phyloP scores from a whole-genome alignment of 768 basidiomycete species.

The Chalciporus pseudorubinellus region DNA sequence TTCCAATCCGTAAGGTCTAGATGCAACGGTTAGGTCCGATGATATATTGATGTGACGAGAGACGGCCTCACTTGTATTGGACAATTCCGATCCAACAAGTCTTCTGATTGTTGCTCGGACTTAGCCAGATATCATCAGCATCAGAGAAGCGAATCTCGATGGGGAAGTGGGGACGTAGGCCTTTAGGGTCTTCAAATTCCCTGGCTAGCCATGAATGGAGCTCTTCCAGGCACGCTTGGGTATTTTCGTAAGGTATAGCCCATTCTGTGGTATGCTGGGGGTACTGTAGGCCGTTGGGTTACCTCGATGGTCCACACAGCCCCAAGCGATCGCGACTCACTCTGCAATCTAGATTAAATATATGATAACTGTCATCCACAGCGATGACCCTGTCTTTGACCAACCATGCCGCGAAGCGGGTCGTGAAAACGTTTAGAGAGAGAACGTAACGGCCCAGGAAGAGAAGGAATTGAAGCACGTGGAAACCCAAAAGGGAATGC shows the following conservation, averaged over 20 bases:
- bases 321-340: conserved; percentile 45
- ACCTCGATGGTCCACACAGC: conserved; percentile 1
- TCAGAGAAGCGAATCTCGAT: conserved; percentile 90
- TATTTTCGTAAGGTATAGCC: conserved; percentile 75
- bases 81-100: conserved; percentile 97
- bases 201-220: conserved; percentile 67
- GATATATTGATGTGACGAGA: neutral
- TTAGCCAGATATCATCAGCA: conserved; percentile 91
- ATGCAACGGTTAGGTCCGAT: conserved; percentile 1
- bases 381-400: conserved; percentile 50
- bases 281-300: conserved; percentile 48
- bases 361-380: conserved; percentile 73
- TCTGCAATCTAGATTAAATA: conserved; percentile 94
- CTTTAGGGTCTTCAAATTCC: conserved; percentile 65
- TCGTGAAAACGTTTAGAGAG: conserved; percentile 60
- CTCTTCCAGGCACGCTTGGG: conserved; percentile 66
- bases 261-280: conserved; percentile 95
- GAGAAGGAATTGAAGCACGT: conserved; percentile 80
- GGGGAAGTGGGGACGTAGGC: conserved; percentile 86
- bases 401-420: conserved; percentile 68
- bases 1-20: conserved; percentile 80
- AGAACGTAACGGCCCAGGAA: conserved; percentile 70
- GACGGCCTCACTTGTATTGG: conserved; percentile 80
- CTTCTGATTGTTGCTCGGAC: conserved; percentile 73
- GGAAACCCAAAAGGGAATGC: conserved; percentile 71